A percentile compares a stretch with the other conserved stretches of the same genome.
These are phyloP conservation scores for Phaeosphaeria sp. DNA, from an alignment of 2,329 filamentous ascomycete species.

Conservation along the genomic window DNA sequence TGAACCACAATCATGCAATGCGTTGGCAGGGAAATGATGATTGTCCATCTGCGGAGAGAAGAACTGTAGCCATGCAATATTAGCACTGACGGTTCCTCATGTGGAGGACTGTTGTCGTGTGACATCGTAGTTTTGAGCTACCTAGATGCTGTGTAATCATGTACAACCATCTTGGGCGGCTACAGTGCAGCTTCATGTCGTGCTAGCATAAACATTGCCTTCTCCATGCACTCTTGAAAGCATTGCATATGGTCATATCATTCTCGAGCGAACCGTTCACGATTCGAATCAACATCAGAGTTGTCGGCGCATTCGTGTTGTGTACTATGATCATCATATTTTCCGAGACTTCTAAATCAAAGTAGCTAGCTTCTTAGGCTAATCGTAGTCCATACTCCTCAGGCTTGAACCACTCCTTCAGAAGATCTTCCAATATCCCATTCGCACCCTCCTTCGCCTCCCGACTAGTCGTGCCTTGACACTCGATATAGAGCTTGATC, in stretches of 20 bases:
- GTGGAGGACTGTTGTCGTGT: constrained; percentile 3
- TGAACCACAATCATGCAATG: not conserved
- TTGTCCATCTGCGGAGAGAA: not conserved
- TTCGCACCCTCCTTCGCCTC: constrained; percentile 54
- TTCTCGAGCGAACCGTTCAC: not conserved
- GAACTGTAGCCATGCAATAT: not conserved
- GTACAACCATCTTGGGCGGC: constrained; percentile 6
- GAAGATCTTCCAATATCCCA: constrained; percentile 54
- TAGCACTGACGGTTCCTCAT: not conserved
- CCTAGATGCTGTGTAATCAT: constrained; percentile 6
- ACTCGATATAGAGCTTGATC: constrained; percentile 67
- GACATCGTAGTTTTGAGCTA: constrained; percentile 4
- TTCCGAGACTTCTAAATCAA: not conserved
- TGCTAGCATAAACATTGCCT: not conserved
- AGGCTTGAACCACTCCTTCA: constrained; percentile 58
- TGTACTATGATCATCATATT: too few relatives aligned
- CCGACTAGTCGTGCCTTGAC: constrained; percentile 49
- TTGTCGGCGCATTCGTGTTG: too few relatives aligned
- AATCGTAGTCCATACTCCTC: constrained; percentile 44
- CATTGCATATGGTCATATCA: not conserved
- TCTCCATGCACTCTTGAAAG: not conserved
- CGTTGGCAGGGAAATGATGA: not conserved
- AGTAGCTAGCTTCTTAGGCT: constrained; percentile 24
- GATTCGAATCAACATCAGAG: not conserved
- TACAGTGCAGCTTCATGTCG: constrained; percentile 1